Base-by-base conservation (phyloP, 2,329 filamentous ascomycete species). In the Allantophomopsis cytisporea region DNA sequence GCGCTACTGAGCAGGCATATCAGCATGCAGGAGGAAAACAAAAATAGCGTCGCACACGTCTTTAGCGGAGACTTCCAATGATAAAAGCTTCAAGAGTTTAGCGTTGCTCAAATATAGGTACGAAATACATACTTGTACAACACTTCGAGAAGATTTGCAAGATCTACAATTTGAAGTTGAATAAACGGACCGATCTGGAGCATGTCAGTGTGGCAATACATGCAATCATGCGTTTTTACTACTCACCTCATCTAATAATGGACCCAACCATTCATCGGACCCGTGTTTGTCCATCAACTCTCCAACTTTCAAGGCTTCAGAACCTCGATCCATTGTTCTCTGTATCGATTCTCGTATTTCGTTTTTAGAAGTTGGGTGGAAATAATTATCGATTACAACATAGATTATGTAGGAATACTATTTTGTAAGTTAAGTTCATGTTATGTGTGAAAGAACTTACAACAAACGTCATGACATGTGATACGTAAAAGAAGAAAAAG, bases 201-300 rank as follows among this genome's bases (percentile, higher is more conserved):
- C 2, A 54, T 28, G 23, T 28, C 10, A 28, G 8, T 28, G 23
- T 28, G 23, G 23, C 23, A 28, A 28, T 8, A 36, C n/a, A 56
- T 40, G 1, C 51, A 44, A 33, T 57, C 45, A 18, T 15, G 16
- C 17, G 28, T 13, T 8, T 28, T 28, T 28, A n/a, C n/a, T 28
- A 6, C 18, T 14, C 17, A 41, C 39, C 21, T 47, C 37, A 7
- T 46, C 44, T 31, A 50, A 14, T 8, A 50, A 21, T 14, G 46
- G 45, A 15, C 35, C 36, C 4, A 57, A 47, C 59, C 59, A 62
- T 8, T 56, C 48, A 14, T 57, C 48, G 2, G 55, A 50, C 2
- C 59, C 59, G 34, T 55, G 44, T 40, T 60, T 57, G 12, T 57
- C 55, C 38, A 61, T 60, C 12, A 58, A 46, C 31, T 60, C 58